Evolutionary conservation across 768 basidiomycete genomes (phyloP), one percentile per base, ranked within the genome.

Genomic region (Rhodocollybia butyracea): DNA sequence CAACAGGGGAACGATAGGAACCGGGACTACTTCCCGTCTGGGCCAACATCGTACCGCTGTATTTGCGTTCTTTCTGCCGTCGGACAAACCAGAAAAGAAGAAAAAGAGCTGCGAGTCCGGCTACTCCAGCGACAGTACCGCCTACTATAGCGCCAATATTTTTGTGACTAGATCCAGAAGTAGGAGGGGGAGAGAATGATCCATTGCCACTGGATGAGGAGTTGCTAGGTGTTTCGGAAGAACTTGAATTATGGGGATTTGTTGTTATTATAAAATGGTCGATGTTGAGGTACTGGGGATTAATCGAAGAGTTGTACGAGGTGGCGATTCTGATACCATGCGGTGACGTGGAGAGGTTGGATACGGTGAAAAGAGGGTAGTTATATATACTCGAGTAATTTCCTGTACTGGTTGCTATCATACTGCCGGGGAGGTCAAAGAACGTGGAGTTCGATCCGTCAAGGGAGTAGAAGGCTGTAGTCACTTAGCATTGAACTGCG

Each of bases 201-300:
- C 43, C 43, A 6, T 41, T 31, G 11, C 31, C 38, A 2, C 39
- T 53, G 2, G 51, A 40, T n/a, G n/a, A n/a, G n/a, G n/a, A n/a
- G 31, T 40, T 53, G 22, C 26, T n/a, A 3, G 51, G 38, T 7
- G 32, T 34, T 10, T 50, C 48, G 12, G 38, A 19, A n/a, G 48
- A 50, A 17, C 39, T 41, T 4, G 51, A 50, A 7, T 36, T 53
- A 11, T 26, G 19, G 17, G 51, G 51, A 27, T 53, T 53, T 1
- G 51, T 53, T 31, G 19, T 39, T 10, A 53, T 43, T 15, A 53
- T 30, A 11, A 53, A 53, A 53, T 53, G 42, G 21, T 39, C 36
- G 39, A 53, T 53, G 19, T 13, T 32, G n/a, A 53, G 41, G 11
- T 32, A 53, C 27, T 53, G 51, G 5, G 51, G 51, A 12, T 53